Evolutionary conservation across 106 monocot species (phyloP).

Genomic region (Xerophyta viscosa): DNA sequence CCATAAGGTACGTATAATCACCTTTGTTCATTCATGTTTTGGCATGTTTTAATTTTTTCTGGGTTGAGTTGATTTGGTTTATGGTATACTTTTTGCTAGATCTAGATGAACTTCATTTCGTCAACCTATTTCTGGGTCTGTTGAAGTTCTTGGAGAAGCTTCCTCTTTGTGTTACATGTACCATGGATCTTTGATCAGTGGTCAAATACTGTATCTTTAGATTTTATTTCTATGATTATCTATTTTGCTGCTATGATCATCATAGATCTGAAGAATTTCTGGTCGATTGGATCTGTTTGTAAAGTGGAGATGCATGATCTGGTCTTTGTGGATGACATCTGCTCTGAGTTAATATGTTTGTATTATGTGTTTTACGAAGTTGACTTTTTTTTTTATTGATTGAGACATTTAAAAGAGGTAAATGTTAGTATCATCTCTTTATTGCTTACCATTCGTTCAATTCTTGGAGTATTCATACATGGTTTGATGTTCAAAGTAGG

Average conservation of each 20-base stretch:
- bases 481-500: too few species aligned
- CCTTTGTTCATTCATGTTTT: background rate
- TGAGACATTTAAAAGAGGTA: too few species aligned
- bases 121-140: background rate
- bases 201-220: too few species aligned
- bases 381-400: too few species aligned
- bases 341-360: background rate
- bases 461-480: too few species aligned
- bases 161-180: background rate
- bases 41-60: background rate
- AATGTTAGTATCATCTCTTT: too few species aligned
- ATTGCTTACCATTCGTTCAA: too few species aligned
- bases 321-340: background rate
- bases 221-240: too few species aligned
- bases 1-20: conserved; percentile 50
- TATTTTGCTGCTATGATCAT: conserved; percentile 5
- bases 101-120: background rate
- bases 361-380: too few species aligned
- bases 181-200: too few species aligned
- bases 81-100: background rate
- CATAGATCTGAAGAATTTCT: conserved; percentile 1
- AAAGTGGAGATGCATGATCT: background rate
- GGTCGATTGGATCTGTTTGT: background rate
- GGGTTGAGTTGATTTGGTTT: background rate
- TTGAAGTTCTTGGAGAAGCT: background rate